Conservation (phyloP, 2,329 filamentous ascomycete genomes). For the Aureobasidium namibiae region DNA sequence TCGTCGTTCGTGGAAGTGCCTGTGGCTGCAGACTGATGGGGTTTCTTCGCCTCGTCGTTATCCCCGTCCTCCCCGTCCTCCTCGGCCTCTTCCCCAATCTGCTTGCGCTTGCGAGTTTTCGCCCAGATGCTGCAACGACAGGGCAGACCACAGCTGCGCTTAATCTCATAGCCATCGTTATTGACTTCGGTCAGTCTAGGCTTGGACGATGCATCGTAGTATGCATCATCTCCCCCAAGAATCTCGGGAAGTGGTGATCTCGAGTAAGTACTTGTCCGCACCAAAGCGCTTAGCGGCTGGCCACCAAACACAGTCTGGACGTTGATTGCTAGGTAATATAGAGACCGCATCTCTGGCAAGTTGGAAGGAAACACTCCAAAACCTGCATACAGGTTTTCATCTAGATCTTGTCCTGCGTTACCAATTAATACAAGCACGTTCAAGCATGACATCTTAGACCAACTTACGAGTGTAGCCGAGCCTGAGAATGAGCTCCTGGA, state of each 20-base stretch:
- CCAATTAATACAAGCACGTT: not conserved
- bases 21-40: not conserved
- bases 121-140: not conserved
- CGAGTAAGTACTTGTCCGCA: not conserved
- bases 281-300: not conserved
- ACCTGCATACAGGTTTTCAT: not conserved
- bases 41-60: not conserved
- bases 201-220: not conserved
- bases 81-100: not conserved
- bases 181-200: not conserved
- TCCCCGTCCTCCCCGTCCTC: no score
- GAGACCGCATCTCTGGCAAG: not conserved
- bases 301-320: conserved; percentile 4
- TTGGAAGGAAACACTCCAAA: not conserved
- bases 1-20: not conserved
- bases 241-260: not conserved
- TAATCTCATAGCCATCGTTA: not conserved
- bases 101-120: not conserved
- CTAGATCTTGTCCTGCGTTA: not conserved
- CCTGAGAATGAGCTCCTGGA: not conserved
- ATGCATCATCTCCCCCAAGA: not conserved
- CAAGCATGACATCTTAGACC: no score
- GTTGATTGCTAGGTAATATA: not conserved
- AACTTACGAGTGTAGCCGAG: conserved; percentile 6
- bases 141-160: not conserved